These are phyloP conservation scores for Penicillium sp. DNA, from an alignment of 2,329 filamentous ascomycete genomes.

Conservation along the genomic window DNA sequence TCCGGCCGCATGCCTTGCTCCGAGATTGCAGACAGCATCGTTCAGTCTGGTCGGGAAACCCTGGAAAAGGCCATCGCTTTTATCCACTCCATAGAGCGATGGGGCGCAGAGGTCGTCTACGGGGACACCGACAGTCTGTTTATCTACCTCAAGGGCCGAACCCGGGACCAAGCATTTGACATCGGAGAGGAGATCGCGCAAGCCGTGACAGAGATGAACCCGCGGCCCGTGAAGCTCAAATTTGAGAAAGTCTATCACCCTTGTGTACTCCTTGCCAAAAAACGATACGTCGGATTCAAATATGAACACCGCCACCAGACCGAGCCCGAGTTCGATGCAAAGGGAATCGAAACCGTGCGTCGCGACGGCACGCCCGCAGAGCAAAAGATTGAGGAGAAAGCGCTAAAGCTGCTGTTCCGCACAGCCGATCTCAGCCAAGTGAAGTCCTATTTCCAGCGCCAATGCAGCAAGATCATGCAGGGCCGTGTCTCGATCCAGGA, in stretches of 20 bases:
- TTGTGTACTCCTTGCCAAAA: constrained; percentile 90
- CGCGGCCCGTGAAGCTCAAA: constrained; percentile 88
- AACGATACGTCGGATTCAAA: constrained; percentile 97
- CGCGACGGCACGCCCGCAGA: constrained; percentile 92
- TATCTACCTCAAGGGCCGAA: constrained; percentile 81
- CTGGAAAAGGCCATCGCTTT: constrained; percentile 88
- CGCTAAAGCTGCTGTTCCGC: constrained; percentile 82
- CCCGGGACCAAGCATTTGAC: constrained; percentile 81
- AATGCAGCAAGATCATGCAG: constrained; percentile 89
- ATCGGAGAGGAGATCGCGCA: constrained; percentile 91
- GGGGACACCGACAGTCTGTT: constrained; percentile 97
- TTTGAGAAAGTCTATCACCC: constrained; percentile 99
- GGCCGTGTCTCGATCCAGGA: constrained; percentile 87
- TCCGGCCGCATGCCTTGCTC: constrained; percentile 97
- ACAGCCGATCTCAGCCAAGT: constrained; percentile 85
- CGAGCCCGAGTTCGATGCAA: constrained; percentile 90
- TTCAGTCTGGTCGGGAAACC: constrained; percentile 91
- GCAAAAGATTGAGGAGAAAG: constrained; percentile 94
- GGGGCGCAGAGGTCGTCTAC: constrained; percentile 96
- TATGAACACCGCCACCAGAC: constrained; percentile 75
- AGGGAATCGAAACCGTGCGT: constrained; percentile 95
- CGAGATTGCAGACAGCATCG: constrained; percentile 96
- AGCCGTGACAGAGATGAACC: constrained; percentile 83
- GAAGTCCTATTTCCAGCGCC: constrained; percentile 82
- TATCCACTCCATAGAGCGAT: constrained; percentile 81